Evolutionary conservation across 2,329 filamentous ascomycete species (phyloP).

Genomic region (Fusarium sp.): DNA sequence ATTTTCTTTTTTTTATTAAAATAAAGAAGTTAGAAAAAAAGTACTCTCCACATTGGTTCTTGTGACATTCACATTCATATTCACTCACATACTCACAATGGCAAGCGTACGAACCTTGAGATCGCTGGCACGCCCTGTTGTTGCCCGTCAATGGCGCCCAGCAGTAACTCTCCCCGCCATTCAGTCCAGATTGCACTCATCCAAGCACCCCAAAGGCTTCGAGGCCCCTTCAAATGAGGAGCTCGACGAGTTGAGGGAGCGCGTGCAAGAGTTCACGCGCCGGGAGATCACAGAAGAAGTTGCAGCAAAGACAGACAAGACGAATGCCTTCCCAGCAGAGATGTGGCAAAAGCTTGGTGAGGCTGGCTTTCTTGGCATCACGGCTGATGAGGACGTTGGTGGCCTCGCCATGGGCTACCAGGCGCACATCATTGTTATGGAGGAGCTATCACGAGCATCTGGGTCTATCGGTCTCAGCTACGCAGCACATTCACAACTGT

Average conservation of each 20-base stretch:
- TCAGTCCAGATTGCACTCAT: slow-evolving; percentile 63
- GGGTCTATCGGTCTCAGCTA: slow-evolving; percentile 90
- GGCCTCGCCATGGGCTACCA: slow-evolving; percentile 95
- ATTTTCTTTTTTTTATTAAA: background rate
- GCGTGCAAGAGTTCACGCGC: slow-evolving; percentile 89
- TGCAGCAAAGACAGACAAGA: slow-evolving; percentile 83
- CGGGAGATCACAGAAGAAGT: slow-evolving; percentile 88
- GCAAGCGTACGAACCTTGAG: slow-evolving; percentile 56
- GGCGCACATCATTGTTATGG: slow-evolving; percentile 94
- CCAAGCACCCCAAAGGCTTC: slow-evolving; percentile 73
- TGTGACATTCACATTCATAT: background rate
- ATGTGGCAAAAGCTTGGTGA: slow-evolving; percentile 97
- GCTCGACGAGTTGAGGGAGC: slow-evolving; percentile 82
- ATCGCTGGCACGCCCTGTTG: slow-evolving; percentile 53
- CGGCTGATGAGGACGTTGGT: slow-evolving; percentile 91
- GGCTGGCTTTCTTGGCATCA: slow-evolving; percentile 92
- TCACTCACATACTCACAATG: slow-evolving; percentile 50
- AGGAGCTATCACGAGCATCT: slow-evolving; percentile 90
- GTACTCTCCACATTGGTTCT: background rate
- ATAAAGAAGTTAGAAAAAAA: background rate
- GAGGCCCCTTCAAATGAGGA: slow-evolving; percentile 77
- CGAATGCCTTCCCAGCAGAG: slow-evolving; percentile 87
- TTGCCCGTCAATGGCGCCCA: slow-evolving; percentile 40
- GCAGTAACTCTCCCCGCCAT: slow-evolving; percentile 53
- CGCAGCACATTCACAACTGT: slow-evolving; percentile 94